These are phyloP conservation scores for Zychaea mexicana DNA, from an alignment of 371 early-diverging fungal species.

Conservation along the genomic window DNA sequence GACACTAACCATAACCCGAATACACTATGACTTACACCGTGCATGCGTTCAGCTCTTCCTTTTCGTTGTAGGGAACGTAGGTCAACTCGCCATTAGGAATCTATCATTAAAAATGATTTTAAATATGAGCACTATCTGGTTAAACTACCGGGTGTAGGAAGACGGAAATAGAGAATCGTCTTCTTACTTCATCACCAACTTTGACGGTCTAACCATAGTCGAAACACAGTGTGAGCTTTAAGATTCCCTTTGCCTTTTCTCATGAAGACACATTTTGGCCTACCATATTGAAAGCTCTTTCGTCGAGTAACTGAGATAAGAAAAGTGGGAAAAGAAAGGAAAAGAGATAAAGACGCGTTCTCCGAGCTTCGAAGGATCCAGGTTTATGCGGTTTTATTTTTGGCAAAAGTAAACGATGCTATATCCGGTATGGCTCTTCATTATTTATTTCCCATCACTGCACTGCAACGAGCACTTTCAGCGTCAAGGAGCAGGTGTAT, in stretches of 20 bases:
- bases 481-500: too few relatives aligned
- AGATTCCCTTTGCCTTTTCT: too few relatives aligned
- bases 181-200: slow-evolving; percentile 23
- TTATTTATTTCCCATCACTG: neutral
- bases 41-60: slow-evolving; percentile 29
- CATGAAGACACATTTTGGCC: too few relatives aligned
- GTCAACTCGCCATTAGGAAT: slow-evolving; percentile 32
- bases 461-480: too few relatives aligned
- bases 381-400: neutral
- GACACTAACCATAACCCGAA: neutral
- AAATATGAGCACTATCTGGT: too few relatives aligned
- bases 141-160: too few relatives aligned
- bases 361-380: neutral
- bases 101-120: slow-evolving; percentile 1
- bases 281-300: too few relatives aligned
- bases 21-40: slow-evolving; percentile 17
- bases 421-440: neutral
- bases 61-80: slow-evolving; percentile 38
- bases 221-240: too few relatives aligned
- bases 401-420: neutral
- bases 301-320: too few relatives aligned
- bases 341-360: neutral
- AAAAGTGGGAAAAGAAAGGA: neutral
- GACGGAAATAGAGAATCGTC: too few relatives aligned
- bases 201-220: slow-evolving; percentile 6